Evolutionary conservation across 352 stramenopile genomes (phyloP), one percentile per base, ranked within the genome.

Genomic region (Blastocystis hominis): DNA sequence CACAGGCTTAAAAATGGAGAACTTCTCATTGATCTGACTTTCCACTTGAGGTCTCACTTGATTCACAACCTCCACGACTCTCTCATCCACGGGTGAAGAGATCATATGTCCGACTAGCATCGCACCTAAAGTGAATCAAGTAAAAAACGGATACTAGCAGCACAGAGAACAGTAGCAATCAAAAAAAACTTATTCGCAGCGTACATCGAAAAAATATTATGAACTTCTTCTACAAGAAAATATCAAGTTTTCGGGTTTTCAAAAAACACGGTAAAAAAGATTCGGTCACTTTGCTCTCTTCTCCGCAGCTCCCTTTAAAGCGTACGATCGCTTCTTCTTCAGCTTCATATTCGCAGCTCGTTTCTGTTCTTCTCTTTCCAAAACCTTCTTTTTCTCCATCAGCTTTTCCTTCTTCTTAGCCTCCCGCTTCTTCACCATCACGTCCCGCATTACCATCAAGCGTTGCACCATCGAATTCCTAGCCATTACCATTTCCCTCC

Each of bases 391-490:
- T 30, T 55, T 59, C 42, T 56, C 36, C 53, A 44, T 20, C 10
- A 61, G 20, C 10, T 59, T 59, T 24, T 78, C 44, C 68, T 78
- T 13, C 40, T 17, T 78, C 40, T 61, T 78, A 40, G 42, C 24
- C 68, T 78, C 40, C 34, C 68, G 68, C 38, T 44, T 78, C 24
- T 78, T 78, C 38, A 34, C 42, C 68, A 78, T 78, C 9, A 46
- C 47, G 46, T 78, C 68, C 3, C 68, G 6, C 68, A 78, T 78
- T 20, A 78, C n/a, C 68, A 61, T 78, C 38, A 78, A n/a, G 10
- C 68, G 68, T 46, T 78, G 68, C 68, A 78, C 44, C 68, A 78
- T 78, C 53, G 68, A 55, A 38, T 78, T 78, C 68, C 68, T 78
- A 78, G 34, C 6, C 42, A 9, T 78, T 17, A 78, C 30, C 24